Conservation (phyloP, 2,329 filamentous ascomycete genomes). For the Aspergillus viridinutans region DNA sequence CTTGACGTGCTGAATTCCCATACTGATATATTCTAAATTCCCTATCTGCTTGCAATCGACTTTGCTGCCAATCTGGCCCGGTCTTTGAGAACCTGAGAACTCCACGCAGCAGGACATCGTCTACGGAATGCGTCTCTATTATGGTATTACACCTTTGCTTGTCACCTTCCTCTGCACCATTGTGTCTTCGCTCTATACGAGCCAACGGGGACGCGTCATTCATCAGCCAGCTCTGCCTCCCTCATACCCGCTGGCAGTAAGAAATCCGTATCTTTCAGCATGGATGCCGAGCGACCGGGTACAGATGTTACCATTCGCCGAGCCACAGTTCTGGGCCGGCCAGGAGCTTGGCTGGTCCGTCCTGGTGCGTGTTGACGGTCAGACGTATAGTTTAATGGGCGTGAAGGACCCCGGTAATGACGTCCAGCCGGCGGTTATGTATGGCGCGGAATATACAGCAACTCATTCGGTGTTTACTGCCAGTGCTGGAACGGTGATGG, state of each 20-base stretch:
- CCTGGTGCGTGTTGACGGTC: constrained; percentile 39
- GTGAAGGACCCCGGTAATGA: constrained; percentile 23
- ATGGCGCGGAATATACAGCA: constrained; percentile 37
- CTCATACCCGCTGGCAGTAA: constrained; percentile 43
- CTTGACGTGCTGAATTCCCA: background rate
- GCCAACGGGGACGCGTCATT: constrained; percentile 7
- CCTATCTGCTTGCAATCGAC: background rate
- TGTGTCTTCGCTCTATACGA: constrained; percentile 12
- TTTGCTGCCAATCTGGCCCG: too few species aligned
- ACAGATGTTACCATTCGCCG: constrained; percentile 32
- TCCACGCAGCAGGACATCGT: background rate
- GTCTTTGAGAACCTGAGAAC: background rate
- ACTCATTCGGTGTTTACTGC: constrained; percentile 41
- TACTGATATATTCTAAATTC: background rate
- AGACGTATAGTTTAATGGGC: constrained; percentile 42
- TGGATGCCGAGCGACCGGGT: constrained; percentile 43
- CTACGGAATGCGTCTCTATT: background rate
- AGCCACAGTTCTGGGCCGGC: constrained; percentile 43
- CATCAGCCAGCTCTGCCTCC: constrained; percentile 33
- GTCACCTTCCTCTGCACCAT: constrained; percentile 21
- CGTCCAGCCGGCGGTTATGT: constrained; percentile 31
- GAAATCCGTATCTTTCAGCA: constrained; percentile 41
- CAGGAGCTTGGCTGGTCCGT: constrained; percentile 41
- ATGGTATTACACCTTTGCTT: constrained; percentile 14
- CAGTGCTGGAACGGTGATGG: constrained; percentile 30